Evolutionary conservation across 805 yeast species (phyloP), one percentile per base, ranked within the genome.

Genomic region (Metschnikowia arizonensis): DNA sequence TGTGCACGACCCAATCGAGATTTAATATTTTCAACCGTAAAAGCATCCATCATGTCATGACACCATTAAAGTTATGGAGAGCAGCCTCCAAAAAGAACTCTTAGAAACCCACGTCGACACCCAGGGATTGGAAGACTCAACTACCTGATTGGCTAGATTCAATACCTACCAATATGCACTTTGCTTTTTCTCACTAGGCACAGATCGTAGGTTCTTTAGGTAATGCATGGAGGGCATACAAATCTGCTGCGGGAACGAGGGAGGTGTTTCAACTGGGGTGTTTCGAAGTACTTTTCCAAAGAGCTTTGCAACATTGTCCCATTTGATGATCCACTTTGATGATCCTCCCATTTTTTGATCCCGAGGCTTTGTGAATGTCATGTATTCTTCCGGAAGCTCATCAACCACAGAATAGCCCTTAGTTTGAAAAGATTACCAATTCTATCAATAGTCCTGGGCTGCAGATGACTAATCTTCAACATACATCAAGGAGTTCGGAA

Each of bases 61-160:
- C 26, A n/a, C 17, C 21, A 17, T 18, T 11, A 11, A 39, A 31
- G 23, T 15, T 23, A 10, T 25, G n/a, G 12, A 31, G 21, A 5
- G 66, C 55, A 3, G 83, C 75, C 24, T 74, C 76, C 7, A 80
- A 40, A 45, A 66, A 73, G 47, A 77, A 73, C n/a, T 64, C 64
- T 5, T 81, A 58, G 47, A 76, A 69, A 10, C 70, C 75, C 0
- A 73, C 53, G 31, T 81, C 85, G 1, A 81, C 57, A 1, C 82
- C 82, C 8, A 74, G 67, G 3, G 55, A 44, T 6, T 57, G 52
- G 45, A 76, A 9, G 54, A 53, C 1, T 48, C 15, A 32, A 68
- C 64, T 1, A 58, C 55, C 0, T 47, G 36, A 0, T 63, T 37
- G 1, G 61, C 48, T 1, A 76, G 30, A 2, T 47, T 42, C 4